These are phyloP conservation scores for Erysimum cheiranthoides DNA, from an alignment of 345 rosid genomes.

Conservation along the genomic window DNA sequence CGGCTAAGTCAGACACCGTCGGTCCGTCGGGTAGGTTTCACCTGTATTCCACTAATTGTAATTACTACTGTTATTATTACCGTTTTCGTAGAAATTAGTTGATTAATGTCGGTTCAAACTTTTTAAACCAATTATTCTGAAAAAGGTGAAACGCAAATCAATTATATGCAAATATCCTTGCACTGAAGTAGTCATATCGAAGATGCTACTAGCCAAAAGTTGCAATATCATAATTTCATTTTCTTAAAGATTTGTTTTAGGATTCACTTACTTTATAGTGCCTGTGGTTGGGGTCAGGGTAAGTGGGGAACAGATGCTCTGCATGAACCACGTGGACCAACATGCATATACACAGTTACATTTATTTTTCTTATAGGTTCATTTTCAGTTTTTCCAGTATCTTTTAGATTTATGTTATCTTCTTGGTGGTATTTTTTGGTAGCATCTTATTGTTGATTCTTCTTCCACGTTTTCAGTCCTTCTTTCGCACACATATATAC, in stretches of 20 bases:
- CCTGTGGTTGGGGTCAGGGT: conserved; percentile 43
- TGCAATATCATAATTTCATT: conserved; percentile 11
- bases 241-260: conserved; percentile 35
- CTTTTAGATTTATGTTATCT: conserved; percentile 1
- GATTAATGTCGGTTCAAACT: conserved; percentile 25
- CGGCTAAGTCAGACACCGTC: conserved; percentile 31
- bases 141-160: conserved; percentile 26
- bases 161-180: conserved; percentile 16
- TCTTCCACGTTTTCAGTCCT: conserved; percentile 34
- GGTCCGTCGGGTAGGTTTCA: conserved; percentile 36
- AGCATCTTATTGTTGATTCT: conserved; percentile 15
- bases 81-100: conserved; percentile 16
- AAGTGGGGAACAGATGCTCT: conserved; percentile 47
- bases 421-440: not conserved
- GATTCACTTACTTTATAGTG: conserved; percentile 23
- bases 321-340: conserved; percentile 50
- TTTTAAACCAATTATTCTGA: conserved; percentile 35
- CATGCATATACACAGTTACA: conserved; percentile 43
- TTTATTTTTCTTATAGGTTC: conserved; percentile 29
- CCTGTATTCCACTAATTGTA: not conserved
- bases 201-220: conserved; percentile 26
- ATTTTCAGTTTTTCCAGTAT: conserved; percentile 3
- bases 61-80: conserved; percentile 27
- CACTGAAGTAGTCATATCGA: conserved; percentile 23
- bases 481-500: not conserved